A percentile compares a stretch with the other conserved stretches of the same genome.
Conservation (phyloP, 192 early-diverging fungal genomes). For the Entomortierella lignicola region DNA sequence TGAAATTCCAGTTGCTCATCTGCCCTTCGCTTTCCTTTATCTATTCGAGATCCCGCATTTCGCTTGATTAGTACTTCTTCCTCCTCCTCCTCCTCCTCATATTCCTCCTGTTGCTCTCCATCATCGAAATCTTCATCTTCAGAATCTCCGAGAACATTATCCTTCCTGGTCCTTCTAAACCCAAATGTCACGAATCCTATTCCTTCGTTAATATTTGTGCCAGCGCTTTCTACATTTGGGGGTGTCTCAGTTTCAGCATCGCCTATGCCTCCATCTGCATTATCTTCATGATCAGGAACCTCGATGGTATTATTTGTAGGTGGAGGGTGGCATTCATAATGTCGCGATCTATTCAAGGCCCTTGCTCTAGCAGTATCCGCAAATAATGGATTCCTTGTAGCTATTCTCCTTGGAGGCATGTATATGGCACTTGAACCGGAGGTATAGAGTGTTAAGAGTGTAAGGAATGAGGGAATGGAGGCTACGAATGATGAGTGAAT, state of each 20-base stretch:
- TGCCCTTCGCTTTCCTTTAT: conserved; percentile 3
- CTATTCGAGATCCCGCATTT: background rate
- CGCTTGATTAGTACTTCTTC: background rate
- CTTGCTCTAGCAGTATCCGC: background rate
- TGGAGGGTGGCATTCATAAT: conserved; percentile 3
- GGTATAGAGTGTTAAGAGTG: background rate
- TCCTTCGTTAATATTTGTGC: too few relatives aligned
- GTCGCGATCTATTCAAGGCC: background rate
- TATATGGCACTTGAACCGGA: background rate
- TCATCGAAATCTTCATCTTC: background rate
- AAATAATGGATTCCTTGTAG: background rate
- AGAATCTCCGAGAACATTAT: background rate
- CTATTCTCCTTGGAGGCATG: background rate
- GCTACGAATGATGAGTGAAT: background rate
- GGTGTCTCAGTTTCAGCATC: background rate
- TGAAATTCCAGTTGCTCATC: background rate
- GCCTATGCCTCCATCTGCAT: too few relatives aligned
- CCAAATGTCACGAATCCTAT: background rate
- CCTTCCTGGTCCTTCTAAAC: background rate
- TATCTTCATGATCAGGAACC: background rate
- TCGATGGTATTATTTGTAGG: background rate
- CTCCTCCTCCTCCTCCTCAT: background rate
- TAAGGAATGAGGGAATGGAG: background rate
- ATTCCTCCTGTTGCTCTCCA: background rate
- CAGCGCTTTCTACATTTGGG: too few relatives aligned